These are phyloP conservation scores for Mycosphaerelloides madeirae DNA, from an alignment of 2,329 filamentous ascomycete species.

Conservation along the genomic window DNA sequence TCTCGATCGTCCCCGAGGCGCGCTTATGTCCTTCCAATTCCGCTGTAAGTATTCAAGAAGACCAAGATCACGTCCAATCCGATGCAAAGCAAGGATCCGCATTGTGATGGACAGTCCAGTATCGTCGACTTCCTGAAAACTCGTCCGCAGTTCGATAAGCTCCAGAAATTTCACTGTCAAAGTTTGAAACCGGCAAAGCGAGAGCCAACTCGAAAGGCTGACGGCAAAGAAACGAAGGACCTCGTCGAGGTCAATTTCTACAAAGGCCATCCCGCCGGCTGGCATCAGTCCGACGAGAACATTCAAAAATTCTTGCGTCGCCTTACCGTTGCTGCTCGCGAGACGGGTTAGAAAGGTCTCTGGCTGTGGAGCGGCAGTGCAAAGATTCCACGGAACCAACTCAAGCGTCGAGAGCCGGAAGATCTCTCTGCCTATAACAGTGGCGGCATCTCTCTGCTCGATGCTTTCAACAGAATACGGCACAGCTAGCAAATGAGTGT, in stretches of 20 bases:
- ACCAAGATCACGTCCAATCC: slow-evolving; percentile 1
- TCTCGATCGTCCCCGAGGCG: too few species aligned
- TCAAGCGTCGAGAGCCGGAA: slow-evolving; percentile 39
- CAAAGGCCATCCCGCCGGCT: slow-evolving; percentile 49
- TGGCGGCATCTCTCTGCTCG: slow-evolving; percentile 52
- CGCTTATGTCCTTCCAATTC: neutral
- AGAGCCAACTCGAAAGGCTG: slow-evolving; percentile 1
- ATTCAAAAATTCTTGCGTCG: slow-evolving; percentile 62
- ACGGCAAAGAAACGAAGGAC: slow-evolving; percentile 8
- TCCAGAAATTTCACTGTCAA: slow-evolving; percentile 5
- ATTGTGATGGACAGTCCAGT: too few species aligned
- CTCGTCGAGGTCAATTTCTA: slow-evolving; percentile 54
- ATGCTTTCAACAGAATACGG: slow-evolving; percentile 45
- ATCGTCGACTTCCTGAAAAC: slow-evolving; percentile 17
- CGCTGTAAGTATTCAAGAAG: slow-evolving; percentile 4
- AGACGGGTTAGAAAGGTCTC: slow-evolving; percentile 41
- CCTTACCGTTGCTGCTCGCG: slow-evolving; percentile 62
- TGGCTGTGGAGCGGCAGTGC: slow-evolving; percentile 76
- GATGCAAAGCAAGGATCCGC: neutral
- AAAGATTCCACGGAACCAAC: slow-evolving; percentile 30
- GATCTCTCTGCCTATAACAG: slow-evolving; percentile 49
- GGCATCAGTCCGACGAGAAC: slow-evolving; percentile 58
- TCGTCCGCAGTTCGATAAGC: slow-evolving; percentile 15
- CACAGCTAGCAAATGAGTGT: slow-evolving; percentile 49
- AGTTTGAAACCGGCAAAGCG: neutral